phyloP scores from a whole-genome alignment of 2,329 filamentous ascomycete genomes.

The Phaeosphaeriaceae sp. region DNA sequence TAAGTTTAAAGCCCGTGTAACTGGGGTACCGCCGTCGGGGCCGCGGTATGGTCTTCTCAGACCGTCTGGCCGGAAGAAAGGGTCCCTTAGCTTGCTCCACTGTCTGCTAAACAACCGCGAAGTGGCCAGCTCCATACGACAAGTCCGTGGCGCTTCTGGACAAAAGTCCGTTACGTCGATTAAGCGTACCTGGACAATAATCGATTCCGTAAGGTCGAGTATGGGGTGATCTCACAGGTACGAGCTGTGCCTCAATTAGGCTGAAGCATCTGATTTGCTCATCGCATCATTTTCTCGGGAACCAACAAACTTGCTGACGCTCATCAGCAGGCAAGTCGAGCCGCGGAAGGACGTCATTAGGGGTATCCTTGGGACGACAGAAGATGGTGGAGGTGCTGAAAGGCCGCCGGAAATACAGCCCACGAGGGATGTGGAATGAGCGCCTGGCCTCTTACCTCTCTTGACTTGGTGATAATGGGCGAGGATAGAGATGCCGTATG shows the following conservation, averaged over 20 bases:
- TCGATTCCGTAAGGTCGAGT: conserved; percentile 7
- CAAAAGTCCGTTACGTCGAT: conserved; percentile 11
- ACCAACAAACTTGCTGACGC: conserved; percentile 17
- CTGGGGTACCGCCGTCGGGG: conserved; percentile 13
- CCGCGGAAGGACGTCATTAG: conserved; percentile 22
- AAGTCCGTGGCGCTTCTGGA: conserved; percentile 13
- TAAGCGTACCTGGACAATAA: conserved; percentile 20
- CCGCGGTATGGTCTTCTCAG: conserved; percentile 9
- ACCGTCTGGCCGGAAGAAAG: neutral
- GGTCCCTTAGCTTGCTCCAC: conserved; percentile 4
- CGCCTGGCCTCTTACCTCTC: conserved; percentile 14
- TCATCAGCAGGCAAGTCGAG: conserved; percentile 13
- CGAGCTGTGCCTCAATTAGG: conserved; percentile 7
- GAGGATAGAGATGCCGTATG: conserved; percentile 13
- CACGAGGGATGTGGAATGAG: conserved; percentile 19
- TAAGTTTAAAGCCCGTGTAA: conserved; percentile 8
- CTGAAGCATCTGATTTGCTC: conserved; percentile 11
- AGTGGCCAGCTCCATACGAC: conserved; percentile 13
- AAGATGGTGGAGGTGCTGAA: conserved; percentile 2
- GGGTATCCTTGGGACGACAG: conserved; percentile 5
- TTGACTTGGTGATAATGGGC: conserved; percentile 12
- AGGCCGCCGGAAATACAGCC: conserved; percentile 14
- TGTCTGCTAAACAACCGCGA: neutral
- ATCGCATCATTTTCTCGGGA: conserved; percentile 13
- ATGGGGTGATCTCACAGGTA: conserved; percentile 7